Base-by-base conservation (phyloP, 2,329 filamentous ascomycete genomes). In the Lojkania enalia region DNA sequence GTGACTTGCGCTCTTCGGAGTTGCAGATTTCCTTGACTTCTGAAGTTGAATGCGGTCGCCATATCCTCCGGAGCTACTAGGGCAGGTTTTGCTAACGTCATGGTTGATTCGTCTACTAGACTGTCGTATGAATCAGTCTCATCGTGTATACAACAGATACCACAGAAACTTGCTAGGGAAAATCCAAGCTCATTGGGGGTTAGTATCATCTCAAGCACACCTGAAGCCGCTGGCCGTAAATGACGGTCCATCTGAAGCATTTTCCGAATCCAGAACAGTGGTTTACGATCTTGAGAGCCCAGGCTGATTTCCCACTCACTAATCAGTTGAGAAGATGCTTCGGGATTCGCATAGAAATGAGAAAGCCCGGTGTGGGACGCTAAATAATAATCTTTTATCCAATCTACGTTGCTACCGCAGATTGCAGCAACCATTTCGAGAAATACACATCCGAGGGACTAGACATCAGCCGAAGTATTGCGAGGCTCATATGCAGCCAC, bases 361-460 rank as follows among this genome's bases (percentile, higher is more conserved):
- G 14, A 20, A 36, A 16, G 9, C 9, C 25, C 21, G 12, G 39
- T 30, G 6, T 35, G 7, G 25, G 9, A 12, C 25, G 12, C 2
- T 3, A 16, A 12, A 6, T 16, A 47, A 32, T 39, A 42, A 7
- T 21, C 15, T 12, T 39, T 37, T 2, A 51, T 25, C 35, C 36
- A 44, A 1, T 40, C 20, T 2, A 50, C 20, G 30, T 46, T 31
- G 3, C 27, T n/a, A 1, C 50, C 48, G 3, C 39, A 20, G 1
- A 57, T 30, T 2, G 51, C 45, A n/a, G 48, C 42, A 2, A 33
- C 20, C 47, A 55, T 57, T 21, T 57, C 55, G 7, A 59, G 14
- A 30, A 55, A 59, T 7, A 57, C 54, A 25, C 49, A 53, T 1
- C 55, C 55, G 2, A 59, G 46, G 2, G 51, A 49, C 51, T 49